These are phyloP conservation scores for Penicillium subrubescens DNA, from an alignment of 495 filamentous ascomycete species.

Conservation along the genomic window DNA sequence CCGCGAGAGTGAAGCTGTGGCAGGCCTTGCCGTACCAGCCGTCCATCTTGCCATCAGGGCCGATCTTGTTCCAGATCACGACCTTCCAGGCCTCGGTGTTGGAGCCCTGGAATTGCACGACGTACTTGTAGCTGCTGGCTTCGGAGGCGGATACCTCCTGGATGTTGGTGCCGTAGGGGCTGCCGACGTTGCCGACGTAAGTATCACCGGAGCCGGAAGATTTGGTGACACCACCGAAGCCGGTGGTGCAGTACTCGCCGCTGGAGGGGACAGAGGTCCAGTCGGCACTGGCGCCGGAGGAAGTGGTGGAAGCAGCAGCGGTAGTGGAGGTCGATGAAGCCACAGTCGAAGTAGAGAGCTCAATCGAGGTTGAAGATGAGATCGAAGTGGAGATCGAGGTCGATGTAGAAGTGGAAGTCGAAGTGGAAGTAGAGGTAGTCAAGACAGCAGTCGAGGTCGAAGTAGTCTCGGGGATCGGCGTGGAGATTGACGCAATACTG, in stretches of 20 bases:
- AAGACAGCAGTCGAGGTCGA: neutral
- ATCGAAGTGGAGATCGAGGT: conserved; percentile 2
- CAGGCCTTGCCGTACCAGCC: conserved; percentile 46
- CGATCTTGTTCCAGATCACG: conserved; percentile 57
- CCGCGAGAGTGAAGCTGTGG: conserved; percentile 41
- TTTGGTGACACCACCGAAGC: conserved; percentile 36
- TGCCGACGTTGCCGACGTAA: conserved; percentile 53
- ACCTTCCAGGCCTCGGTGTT: conserved; percentile 39
- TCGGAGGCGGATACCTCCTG: conserved; percentile 37
- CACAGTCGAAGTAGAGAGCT: neutral
- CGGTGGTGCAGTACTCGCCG: conserved; percentile 26
- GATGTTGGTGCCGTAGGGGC: conserved; percentile 56
- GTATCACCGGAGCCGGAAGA: conserved; percentile 34
- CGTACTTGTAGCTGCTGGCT: conserved; percentile 46
- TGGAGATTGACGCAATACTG: neutral
- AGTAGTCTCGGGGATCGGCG: conserved; percentile 1
- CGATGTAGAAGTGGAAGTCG: neutral
- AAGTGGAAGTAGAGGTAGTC: conserved; percentile 2
- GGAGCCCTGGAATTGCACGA: conserved; percentile 46
- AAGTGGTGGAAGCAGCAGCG: conserved; percentile 11
- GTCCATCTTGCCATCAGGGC: conserved; percentile 36
- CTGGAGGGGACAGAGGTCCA: conserved; percentile 29
- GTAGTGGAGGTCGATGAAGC: conserved; percentile 7
- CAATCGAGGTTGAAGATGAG: conserved; percentile 10
- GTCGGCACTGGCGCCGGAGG: conserved; percentile 11